phyloP scores from a whole-genome alignment of 495 filamentous ascomycete species.

The Annulohypoxylon moriforme region DNA sequence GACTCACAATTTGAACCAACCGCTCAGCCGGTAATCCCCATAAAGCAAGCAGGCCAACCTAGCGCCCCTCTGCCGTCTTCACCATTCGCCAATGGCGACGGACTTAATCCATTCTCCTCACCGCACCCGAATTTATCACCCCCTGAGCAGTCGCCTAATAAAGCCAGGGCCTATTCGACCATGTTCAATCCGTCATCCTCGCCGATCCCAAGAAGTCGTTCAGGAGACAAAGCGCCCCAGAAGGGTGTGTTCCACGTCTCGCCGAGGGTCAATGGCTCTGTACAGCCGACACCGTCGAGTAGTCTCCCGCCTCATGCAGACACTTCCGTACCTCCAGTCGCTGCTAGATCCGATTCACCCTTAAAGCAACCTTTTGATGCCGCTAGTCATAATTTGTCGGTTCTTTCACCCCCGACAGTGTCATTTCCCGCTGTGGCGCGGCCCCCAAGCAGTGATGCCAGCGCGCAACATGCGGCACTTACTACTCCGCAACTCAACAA shows the following conservation, averaged over 20 bases:
- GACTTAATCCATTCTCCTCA: constrained; percentile 55
- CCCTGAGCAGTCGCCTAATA: constrained; percentile 53
- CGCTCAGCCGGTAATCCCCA: constrained; percentile 30
- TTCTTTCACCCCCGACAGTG: constrained; percentile 35
- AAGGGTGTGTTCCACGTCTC: constrained; percentile 47
- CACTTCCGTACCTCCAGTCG: constrained; percentile 27
- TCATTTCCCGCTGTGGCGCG: constrained; percentile 29
- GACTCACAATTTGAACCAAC: constrained; percentile 26
- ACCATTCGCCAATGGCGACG: constrained; percentile 45
- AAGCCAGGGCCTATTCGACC: constrained; percentile 55
- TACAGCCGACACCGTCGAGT: constrained; percentile 43
- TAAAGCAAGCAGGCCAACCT: constrained; percentile 43
- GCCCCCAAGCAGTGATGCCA: constrained; percentile 31
- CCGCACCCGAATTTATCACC: constrained; percentile 57
- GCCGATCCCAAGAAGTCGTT: constrained; percentile 27
- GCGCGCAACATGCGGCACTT: constrained; percentile 26
- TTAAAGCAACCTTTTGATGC: constrained; percentile 43
- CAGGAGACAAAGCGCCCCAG: constrained; percentile 41
- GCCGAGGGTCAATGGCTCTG: constrained; percentile 42
- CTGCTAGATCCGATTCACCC: constrained; percentile 39
- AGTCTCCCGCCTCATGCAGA: constrained; percentile 41
- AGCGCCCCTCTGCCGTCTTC: constrained; percentile 38
- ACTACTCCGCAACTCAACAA: constrained; percentile 47
- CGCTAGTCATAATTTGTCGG: constrained; percentile 37
- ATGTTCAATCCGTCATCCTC: constrained; percentile 49